These are phyloP conservation scores for Marasmius tenuissimus DNA, from an alignment of 1,284 basidiomycete genomes.

Conservation along the genomic window DNA sequence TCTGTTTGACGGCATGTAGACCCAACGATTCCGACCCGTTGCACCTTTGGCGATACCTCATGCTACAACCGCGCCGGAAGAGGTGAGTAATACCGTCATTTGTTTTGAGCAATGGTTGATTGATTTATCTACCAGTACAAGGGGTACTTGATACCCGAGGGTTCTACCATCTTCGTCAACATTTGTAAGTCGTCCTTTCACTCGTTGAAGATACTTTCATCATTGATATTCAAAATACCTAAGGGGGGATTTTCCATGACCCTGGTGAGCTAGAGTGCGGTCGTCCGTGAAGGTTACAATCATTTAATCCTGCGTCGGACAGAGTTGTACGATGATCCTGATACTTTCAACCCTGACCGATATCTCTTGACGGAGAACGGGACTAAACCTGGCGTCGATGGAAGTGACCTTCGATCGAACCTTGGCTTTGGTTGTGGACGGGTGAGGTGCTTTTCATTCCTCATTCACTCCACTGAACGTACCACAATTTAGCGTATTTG, in stretches of 20 bases:
- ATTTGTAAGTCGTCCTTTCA: conserved; percentile 8
- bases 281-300: background rate
- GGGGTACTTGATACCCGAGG: conserved; percentile 16
- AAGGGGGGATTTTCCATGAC: conserved; percentile 18
- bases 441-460: conserved; percentile 4
- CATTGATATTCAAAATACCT: background rate
- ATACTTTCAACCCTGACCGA: conserved; percentile 8
- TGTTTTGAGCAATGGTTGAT: background rate
- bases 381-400: conserved; percentile 5
- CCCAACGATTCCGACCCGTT: conserved; percentile 21
- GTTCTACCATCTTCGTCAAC: conserved; percentile 18
- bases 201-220: no score
- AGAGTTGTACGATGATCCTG: conserved; percentile 20
- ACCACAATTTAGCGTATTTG: conserved; percentile 21
- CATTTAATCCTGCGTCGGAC: background rate
- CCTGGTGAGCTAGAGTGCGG: conserved; percentile 10
- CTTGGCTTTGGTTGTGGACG: conserved; percentile 15
- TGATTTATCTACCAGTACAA: conserved; percentile 8
- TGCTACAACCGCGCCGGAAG: conserved; percentile 3
- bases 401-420: conserved; percentile 1
- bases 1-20: conserved; percentile 5
- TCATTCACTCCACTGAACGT: background rate
- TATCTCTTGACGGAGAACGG: conserved; percentile 4
- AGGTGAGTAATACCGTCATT: background rate
- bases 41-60: conserved; percentile 16